Evolutionary conservation across 768 basidiomycete species (phyloP), one percentile per base, ranked within the genome.

Genomic region (Calocera viscosa): DNA sequence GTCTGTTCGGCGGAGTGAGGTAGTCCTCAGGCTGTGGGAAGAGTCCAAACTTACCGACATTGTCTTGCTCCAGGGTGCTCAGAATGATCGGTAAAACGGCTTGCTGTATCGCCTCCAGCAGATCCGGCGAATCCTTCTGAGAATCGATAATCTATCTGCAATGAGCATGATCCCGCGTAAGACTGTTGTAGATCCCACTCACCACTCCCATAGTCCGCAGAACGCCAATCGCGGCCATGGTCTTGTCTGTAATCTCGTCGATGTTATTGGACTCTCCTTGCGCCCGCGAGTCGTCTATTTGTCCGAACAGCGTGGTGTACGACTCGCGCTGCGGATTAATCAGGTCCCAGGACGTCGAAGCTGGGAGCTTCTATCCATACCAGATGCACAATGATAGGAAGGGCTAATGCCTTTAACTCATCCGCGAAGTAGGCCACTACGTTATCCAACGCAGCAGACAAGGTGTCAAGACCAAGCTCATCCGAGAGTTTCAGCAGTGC

Each of bases 401-500:
- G 86, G 17, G 91, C 89, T 43, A 94, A 91, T 3, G 91, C 91
- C 2, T 91, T 78, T 3, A 95, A 79, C 78, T 94, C 89, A 2
- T 84, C 84, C 72, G 89, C 86, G 83, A 90, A 95, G 43, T 83
- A 83, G 70, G 91, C 85, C 17, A 94, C 92, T 84, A 94, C 87
- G 28, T 84, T 83, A 72, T 91, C 89, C 87, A 92, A 91, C 72
- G 87, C 84, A 68, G 79, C 80, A 72, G 90, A 91, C 66, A 94
- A 80, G 63, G 90, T 82, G 73, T 94, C 91, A 49, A 95, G 78
- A 74, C 94, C 92, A 49, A 90, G 91, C 76, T 94, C 90, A 73
- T 93, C 89, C n/a, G 89, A 86, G 49, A 95, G 81, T 74, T 90
- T 91, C 71, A 94, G 82, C n/a, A 94, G 79, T 73, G 90, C 88